Conservation (phyloP, 2,329 filamentous ascomycete species). For the Aspergillus aculeatinus region DNA sequence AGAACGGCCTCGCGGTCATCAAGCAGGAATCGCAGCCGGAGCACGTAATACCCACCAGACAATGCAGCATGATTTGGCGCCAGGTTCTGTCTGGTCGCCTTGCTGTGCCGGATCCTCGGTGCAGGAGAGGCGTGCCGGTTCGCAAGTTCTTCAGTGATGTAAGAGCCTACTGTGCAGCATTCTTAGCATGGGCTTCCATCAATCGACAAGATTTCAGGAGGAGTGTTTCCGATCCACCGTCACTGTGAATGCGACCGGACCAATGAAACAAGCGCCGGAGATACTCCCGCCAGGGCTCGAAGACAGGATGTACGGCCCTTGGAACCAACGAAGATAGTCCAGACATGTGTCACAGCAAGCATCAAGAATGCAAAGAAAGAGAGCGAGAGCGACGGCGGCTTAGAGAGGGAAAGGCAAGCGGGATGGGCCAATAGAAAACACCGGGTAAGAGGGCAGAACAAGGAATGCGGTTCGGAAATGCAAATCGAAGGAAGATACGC, state of each 20-base stretch:
- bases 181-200: constrained; percentile 9
- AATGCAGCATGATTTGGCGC: constrained; percentile 16
- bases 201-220: background rate
- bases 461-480: background rate
- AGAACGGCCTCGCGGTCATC: background rate
- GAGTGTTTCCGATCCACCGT: background rate
- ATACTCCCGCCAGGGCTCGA: background rate
- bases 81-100: constrained; percentile 4
- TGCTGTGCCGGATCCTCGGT: constrained; percentile 2
- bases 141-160: constrained; percentile 8
- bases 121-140: constrained; percentile 7
- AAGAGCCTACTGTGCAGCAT: constrained; percentile 7
- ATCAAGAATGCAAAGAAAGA: background rate
- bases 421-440: background rate
- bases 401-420: background rate
- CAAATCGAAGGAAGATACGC: background rate
- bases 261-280: background rate
- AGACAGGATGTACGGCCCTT: background rate
- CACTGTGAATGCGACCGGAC: background rate
- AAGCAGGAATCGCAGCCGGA: background rate
- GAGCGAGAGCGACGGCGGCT: background rate
- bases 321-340: background rate
- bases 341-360: background rate
- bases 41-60: constrained; percentile 13
- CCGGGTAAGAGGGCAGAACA: background rate